Percentiles rank a stretch among this genome's conserved stretches.
Evolutionary conservation across 192 early-diverging fungal genomes (phyloP).

Genomic region (Backusella mclennaniae): DNA sequence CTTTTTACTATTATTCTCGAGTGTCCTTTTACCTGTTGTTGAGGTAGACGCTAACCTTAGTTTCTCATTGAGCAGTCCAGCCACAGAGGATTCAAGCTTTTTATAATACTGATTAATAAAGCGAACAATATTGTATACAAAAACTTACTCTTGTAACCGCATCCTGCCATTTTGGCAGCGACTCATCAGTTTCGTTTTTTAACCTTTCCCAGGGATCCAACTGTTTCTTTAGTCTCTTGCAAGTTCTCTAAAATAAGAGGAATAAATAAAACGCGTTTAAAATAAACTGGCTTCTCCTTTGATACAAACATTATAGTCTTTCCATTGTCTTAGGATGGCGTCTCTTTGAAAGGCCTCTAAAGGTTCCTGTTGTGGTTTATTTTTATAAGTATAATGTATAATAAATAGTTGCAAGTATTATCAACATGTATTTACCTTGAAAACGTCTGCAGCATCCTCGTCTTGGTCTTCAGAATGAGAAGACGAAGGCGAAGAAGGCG

Average conservation of each 20-base stretch:
- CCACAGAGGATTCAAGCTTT: not conserved
- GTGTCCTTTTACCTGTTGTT: not conserved
- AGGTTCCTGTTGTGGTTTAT: not conserved
- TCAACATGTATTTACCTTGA: conserved; percentile 13
- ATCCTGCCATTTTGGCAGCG: not conserved
- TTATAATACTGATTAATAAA: not conserved
- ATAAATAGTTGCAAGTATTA: no score
- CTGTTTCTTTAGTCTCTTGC: not conserved
- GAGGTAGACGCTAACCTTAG: not conserved
- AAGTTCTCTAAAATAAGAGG: not conserved
- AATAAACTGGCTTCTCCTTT: not conserved
- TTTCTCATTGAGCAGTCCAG: not conserved
- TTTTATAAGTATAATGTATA: not conserved
- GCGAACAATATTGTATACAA: not conserved
- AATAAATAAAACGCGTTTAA: not conserved
- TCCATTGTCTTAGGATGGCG: conserved; percentile 14
- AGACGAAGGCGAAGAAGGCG: conserved; percentile 13
- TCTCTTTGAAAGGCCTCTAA: conserved; percentile 12
- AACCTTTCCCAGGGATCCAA: not conserved
- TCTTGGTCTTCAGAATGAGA: not conserved
- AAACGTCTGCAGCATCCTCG: conserved; percentile 15
- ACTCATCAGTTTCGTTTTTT: not conserved
- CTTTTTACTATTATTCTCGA: not conserved
- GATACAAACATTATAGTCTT: conserved; percentile 12
- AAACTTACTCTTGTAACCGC: not conserved